Base-by-base conservation (phyloP, 495 filamentous ascomycete genomes). In the Chlorociboria aeruginascens region DNA sequence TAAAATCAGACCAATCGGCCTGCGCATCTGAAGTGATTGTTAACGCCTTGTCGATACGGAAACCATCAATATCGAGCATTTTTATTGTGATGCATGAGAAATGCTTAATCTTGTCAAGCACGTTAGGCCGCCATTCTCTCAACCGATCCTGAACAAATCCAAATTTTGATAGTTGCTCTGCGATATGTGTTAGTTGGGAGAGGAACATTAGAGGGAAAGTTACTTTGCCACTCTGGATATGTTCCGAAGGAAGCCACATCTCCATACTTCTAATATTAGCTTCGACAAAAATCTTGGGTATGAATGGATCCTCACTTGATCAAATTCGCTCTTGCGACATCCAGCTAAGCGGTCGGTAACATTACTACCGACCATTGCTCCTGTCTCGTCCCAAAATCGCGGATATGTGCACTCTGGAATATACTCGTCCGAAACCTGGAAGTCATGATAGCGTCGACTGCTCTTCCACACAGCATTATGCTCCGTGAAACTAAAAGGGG, bases 121-220 rank as follows among this genome's bases (percentile, higher is more conserved):
- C 82, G 30, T 67, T 68, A 3, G 79, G 78, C 8, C 72, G 55
- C 82, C 82, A 86, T 52, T 85, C 82, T 32, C 82, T 76, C 8
- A 87, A 67, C 49, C 82, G 79, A 56, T 87, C 82, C 60, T 87
- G 82, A 3, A 85, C 83, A 32, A 73, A 83, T 31, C 79, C 79
- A 57, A 86, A 86, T 53, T 85, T 86, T 11, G 81, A 73, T 35
- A 87, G 45, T 25, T 25, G 20, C 20, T 25, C 20, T 25, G 20
- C 20, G 4, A 25, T 25, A 25, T 4, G 20, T 25, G 20, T 25
- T 25, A 25, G 20, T 25, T 25, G 20, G 20, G 20, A 25, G 4
- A 25, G 4, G 20, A 25, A 25, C 4, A 4, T 25, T 25, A 25
- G 20, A 25, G 20, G 20, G 20, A 4, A 25, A 25, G 20, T 25